Conservation (phyloP, 805 yeast genomes). For the Grigorovia humatica region DNA sequence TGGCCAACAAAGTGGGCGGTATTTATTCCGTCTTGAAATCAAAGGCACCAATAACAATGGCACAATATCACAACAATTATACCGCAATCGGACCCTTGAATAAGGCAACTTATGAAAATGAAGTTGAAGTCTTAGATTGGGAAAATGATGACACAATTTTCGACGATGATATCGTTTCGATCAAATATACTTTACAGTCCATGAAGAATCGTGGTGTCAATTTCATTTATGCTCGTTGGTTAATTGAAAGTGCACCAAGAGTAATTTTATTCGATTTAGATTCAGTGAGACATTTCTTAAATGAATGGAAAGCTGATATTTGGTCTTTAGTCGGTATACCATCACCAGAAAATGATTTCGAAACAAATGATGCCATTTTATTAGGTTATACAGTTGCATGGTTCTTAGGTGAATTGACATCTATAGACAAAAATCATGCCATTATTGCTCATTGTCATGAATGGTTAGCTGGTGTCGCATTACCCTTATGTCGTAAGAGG, state of each 20-base stretch:
- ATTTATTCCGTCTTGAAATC: slow-evolving; percentile 93
- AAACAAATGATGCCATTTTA: slow-evolving; percentile 85
- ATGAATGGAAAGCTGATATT: slow-evolving; percentile 90
- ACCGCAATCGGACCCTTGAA: slow-evolving; percentile 81
- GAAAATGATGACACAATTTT: slow-evolving; percentile 33
- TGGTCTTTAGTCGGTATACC: slow-evolving; percentile 93
- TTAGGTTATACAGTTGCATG: slow-evolving; percentile 92
- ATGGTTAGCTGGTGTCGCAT: slow-evolving; percentile 95
- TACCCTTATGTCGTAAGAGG: slow-evolving; percentile 86
- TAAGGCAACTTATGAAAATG: slow-evolving; percentile 61
- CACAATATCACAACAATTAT: slow-evolving; percentile 83
- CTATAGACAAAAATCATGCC: slow-evolving; percentile 74
- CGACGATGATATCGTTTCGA: slow-evolving; percentile 19
- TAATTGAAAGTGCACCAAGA: slow-evolving; percentile 94
- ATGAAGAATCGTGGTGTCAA: slow-evolving; percentile 77
- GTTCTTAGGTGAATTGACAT: slow-evolving; percentile 92
- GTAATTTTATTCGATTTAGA: slow-evolving; percentile 80
- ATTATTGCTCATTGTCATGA: slow-evolving; percentile 93
- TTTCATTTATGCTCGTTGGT: slow-evolving; percentile 89
- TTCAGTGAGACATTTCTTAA: slow-evolving; percentile 57
- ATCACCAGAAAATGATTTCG: slow-evolving; percentile 78
- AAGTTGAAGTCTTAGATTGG: slow-evolving; percentile 66
- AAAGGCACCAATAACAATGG: slow-evolving; percentile 92
- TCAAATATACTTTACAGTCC: slow-evolving; percentile 46
- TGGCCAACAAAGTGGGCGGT: slow-evolving; percentile 96